A percentile compares a stretch with the other conserved stretches of the same genome.
phyloP scores from a whole-genome alignment of 2,329 filamentous ascomycete genomes.

The Curvularia sp. region DNA sequence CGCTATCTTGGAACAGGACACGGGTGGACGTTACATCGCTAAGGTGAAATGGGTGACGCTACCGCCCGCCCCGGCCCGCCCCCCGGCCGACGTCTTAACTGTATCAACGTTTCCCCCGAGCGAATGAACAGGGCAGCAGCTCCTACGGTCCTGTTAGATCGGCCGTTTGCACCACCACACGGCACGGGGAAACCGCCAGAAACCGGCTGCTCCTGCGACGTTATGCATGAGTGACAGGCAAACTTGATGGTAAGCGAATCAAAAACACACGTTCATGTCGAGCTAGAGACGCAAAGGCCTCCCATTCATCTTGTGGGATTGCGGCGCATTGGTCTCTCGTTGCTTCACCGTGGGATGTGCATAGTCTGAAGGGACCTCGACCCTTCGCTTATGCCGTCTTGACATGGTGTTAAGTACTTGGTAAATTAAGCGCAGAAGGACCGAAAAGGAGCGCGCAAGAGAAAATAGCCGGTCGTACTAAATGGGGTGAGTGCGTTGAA shows the following conservation, averaged over 20 bases:
- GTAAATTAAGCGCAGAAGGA: not conserved
- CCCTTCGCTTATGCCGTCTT: not conserved
- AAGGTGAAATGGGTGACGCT: not conserved
- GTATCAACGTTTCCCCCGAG: not conserved
- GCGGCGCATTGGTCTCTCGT: not conserved
- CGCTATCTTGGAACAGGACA: not conserved
- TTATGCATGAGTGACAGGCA: not conserved
- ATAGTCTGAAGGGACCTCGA: not conserved
- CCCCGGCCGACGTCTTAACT: not conserved
- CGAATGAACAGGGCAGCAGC: not conserved
- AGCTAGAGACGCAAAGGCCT: not conserved
- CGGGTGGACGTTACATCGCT: not conserved
- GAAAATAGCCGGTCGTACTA: slow-evolving; percentile 1
- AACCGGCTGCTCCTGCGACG: not conserved
- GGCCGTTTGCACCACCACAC: not conserved
- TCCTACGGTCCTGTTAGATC: not conserved
- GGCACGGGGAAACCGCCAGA: not conserved
- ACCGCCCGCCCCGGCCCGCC: slow-evolving; percentile 1
- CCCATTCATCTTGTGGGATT: not conserved
- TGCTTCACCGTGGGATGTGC: not conserved
- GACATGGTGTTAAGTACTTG: not conserved
- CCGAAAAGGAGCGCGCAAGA: not conserved
- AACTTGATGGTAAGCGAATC: not conserved
- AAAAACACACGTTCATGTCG: not conserved
- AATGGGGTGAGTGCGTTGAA: not conserved